Evolutionary conservation across 108 stramenopile species (phyloP), one percentile per base, ranked within the genome.

Genomic region (Fragilaria crotonensis): DNA sequence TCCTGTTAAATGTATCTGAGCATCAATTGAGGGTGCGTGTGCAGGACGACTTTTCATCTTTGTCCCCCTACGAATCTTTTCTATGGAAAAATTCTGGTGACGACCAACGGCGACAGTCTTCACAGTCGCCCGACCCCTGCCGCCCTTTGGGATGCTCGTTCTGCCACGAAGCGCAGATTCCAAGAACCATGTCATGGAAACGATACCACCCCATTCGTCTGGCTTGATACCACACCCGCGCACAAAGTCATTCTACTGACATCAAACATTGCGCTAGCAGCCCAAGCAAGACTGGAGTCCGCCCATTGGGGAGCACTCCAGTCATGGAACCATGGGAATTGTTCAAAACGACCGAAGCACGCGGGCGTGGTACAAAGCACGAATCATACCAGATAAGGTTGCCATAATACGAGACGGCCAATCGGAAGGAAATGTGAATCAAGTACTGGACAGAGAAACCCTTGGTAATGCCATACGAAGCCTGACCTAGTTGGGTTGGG

Each of bases 331-430:
- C n/a, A 41, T 11, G 7, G 7, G 11, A 41, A 41, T 41, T 41
- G 7, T 7, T 7, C 36, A 41, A 41, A 41, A 41, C 9, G 20
- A 65, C 48, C 63, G 70, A 7, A 33, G 25, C 28, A 48, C 48
- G 3, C 68, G 78, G 30, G 73, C 79, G 17, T 52, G 71, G 21
- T 82, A 77, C 75, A 93, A 93, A 67, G 72, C 85, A 3, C 54
- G 49, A 7, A 87, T 85, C 47, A 83, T 93, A 80, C 91, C 91
- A 3, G 65, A 81, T 30, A 85, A 87, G 55, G 68, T 93, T 7
- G 72, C 90, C 9, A 59, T 94, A 61, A 59, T 94, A 5, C 82
- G 92, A n/a, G 88, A 94, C 56, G 92, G 92, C 14, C 85, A 94
- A 68, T 75, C 72, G 28, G 70, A 78, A 63, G 92, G 92, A 4